Evolutionary conservation across 176 grass and related monocot genomes (phyloP).

Genomic region (Echinochloa phyllopogon): DNA sequence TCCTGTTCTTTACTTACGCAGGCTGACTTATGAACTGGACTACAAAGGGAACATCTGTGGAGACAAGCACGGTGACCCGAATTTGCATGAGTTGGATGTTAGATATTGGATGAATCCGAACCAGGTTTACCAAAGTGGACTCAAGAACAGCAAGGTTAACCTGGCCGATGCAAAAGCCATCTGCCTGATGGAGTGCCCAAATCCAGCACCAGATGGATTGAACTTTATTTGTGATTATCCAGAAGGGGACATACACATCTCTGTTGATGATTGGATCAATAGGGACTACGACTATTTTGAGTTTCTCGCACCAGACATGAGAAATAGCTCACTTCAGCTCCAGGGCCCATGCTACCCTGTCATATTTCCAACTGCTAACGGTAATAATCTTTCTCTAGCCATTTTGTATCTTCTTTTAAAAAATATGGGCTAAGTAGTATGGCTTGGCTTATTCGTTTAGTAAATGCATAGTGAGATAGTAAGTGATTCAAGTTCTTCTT

Average conservation of each 20-base stretch:
- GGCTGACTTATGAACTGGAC: conserved; percentile 87
- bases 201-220: conserved; percentile 66
- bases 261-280: conserved; percentile 95
- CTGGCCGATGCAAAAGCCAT: conserved; percentile 83
- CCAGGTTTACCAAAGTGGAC: conserved; percentile 93
- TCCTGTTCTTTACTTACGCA: conserved; percentile 26
- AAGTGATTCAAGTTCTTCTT: conserved; percentile 21
- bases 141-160: conserved; percentile 69
- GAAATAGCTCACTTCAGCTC: conserved; percentile 87
- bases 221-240: conserved; percentile 97
- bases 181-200: conserved; percentile 96
- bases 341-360: conserved; percentile 97
- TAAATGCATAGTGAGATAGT: not conserved
- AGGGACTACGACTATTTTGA: conserved; percentile 98
- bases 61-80: conserved; percentile 60
- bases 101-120: conserved; percentile 93
- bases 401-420: not conserved
- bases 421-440: conserved; percentile 1
- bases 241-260: conserved; percentile 79
- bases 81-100: conserved; percentile 83
- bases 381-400: conserved; percentile 39
- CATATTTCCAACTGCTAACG: conserved; percentile 95
- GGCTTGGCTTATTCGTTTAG: not conserved
- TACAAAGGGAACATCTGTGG: conserved; percentile 97
- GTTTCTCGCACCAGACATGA: conserved; percentile 89